These are phyloP conservation scores for Citrus maxima DNA, from an alignment of 345 rosid species.

Conservation along the genomic window DNA sequence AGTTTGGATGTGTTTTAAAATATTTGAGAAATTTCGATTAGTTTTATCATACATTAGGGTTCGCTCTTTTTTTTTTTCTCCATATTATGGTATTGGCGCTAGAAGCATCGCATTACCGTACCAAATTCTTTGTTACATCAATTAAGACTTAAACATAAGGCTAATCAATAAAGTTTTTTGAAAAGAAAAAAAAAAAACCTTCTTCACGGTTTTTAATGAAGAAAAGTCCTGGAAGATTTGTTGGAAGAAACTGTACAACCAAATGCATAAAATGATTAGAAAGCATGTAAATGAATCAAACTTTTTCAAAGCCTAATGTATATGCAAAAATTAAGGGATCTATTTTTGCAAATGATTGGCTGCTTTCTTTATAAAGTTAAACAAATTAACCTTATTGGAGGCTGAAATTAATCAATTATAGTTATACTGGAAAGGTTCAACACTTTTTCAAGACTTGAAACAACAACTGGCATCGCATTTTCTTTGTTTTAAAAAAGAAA, in stretches of 20 bases:
- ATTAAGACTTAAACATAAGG: too few species aligned
- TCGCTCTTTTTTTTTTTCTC: too few species aligned
- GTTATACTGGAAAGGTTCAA: not conserved
- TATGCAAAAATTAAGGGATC: not conserved
- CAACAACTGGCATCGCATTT: not conserved
- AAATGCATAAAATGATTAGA: not conserved
- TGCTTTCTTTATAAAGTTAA: not conserved
- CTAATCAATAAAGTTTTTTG: too few species aligned
- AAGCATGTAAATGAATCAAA: not conserved
- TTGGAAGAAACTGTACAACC: not conserved
- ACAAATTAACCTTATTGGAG: not conserved
- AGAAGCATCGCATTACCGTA: too few species aligned
- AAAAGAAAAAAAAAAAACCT: too few species aligned
- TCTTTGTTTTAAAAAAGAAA: not conserved
- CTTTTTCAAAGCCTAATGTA: not conserved
- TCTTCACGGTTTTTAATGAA: too few species aligned
- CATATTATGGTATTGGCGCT: too few species aligned
- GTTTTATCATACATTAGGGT: too few species aligned
- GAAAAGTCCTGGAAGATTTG: too few species aligned
- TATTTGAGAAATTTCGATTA: too few species aligned
- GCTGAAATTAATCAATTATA: not conserved
- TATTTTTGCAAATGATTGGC: not conserved
- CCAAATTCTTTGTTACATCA: too few species aligned
- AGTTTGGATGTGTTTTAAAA: too few species aligned
- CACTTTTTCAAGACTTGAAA: not conserved